Conservation (phyloP, 495 filamentous ascomycete species). For the Trichoderma asperelloides region DNA sequence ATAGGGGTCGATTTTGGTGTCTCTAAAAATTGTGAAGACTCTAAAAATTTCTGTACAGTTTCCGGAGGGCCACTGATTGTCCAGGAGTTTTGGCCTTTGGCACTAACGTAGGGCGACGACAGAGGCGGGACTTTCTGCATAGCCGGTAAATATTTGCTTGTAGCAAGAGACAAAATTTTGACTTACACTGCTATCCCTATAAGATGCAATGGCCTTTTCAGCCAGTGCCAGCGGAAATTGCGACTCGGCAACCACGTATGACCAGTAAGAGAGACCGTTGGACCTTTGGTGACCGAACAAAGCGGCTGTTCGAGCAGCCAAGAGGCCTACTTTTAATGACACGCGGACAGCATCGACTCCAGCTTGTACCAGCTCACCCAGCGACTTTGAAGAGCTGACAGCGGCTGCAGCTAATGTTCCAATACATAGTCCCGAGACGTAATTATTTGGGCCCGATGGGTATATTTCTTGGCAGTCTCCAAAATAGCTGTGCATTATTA, state of each 20-base stretch:
- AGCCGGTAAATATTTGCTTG: background rate
- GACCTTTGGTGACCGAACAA: background rate
- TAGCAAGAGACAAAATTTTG: background rate
- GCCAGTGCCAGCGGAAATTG: background rate
- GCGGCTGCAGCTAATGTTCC: background rate
- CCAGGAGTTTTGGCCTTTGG: conserved; percentile 23
- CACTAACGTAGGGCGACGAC: conserved; percentile 13
- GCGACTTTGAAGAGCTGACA: background rate
- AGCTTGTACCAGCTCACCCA: background rate
- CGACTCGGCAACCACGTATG: background rate
- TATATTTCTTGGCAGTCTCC: background rate
- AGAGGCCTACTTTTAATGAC: background rate
- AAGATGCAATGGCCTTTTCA: background rate
- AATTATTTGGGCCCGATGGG: background rate
- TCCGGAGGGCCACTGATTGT: conserved; percentile 32
- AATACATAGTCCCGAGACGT: background rate
- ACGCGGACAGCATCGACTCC: background rate
- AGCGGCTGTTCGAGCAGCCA: background rate
- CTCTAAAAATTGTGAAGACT: background rate
- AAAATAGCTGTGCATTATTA: background rate
- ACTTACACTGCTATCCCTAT: background rate
- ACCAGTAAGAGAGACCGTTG: background rate
- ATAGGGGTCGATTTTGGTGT: conserved; percentile 38
- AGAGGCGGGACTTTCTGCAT: background rate
- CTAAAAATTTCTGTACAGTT: conserved; percentile 9